A percentile compares a stretch with the other conserved stretches of the same genome.
Evolutionary conservation across 257 asterid species (phyloP).

Genomic region (Cruciata laevipes): DNA sequence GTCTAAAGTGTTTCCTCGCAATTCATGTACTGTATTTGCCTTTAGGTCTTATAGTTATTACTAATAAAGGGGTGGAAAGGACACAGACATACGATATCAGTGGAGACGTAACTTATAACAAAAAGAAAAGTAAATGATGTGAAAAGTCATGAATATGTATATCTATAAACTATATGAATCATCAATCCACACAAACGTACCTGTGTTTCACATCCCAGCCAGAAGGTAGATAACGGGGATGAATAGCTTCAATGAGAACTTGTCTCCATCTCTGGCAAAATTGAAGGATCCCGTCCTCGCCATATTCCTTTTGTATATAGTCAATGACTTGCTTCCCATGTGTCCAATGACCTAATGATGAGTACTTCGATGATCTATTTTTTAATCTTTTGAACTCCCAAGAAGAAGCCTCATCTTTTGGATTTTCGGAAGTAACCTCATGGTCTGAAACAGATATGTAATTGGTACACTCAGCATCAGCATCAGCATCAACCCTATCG

Average conservation of each 20-base stretch:
- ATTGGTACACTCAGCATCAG: slow-evolving; percentile 2
- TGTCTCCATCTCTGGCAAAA: slow-evolving; percentile 96
- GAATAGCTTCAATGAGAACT: slow-evolving; percentile 71
- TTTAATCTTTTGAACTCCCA: slow-evolving; percentile 29
- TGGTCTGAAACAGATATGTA: slow-evolving; percentile 14
- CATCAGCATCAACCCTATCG: slow-evolving; percentile 18
- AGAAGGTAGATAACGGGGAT: slow-evolving; percentile 89
- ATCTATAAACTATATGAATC: background rate
- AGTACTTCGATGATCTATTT: slow-evolving; percentile 45
- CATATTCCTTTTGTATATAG: slow-evolving; percentile 50
- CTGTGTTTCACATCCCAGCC: slow-evolving; percentile 99
- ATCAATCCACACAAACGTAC: slow-evolving; percentile 23
- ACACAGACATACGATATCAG: background rate
- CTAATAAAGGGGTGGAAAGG: background rate
- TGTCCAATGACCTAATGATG: slow-evolving; percentile 90
- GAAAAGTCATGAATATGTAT: background rate
- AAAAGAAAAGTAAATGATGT: background rate
- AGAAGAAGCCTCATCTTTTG: slow-evolving; percentile 15
- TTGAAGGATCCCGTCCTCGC: slow-evolving; percentile 74
- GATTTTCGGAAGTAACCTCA: slow-evolving; percentile 19
- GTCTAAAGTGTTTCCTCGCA: background rate
- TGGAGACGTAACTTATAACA: background rate
- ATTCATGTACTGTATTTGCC: background rate
- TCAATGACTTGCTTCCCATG: slow-evolving; percentile 84
- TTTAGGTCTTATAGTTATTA: too few relatives aligned